A percentile compares a stretch with the other conserved stretches of the same genome.
These are phyloP conservation scores for Trypanosoma lewisi DNA, from an alignment of 208 protist genomes.

Conservation along the genomic window DNA sequence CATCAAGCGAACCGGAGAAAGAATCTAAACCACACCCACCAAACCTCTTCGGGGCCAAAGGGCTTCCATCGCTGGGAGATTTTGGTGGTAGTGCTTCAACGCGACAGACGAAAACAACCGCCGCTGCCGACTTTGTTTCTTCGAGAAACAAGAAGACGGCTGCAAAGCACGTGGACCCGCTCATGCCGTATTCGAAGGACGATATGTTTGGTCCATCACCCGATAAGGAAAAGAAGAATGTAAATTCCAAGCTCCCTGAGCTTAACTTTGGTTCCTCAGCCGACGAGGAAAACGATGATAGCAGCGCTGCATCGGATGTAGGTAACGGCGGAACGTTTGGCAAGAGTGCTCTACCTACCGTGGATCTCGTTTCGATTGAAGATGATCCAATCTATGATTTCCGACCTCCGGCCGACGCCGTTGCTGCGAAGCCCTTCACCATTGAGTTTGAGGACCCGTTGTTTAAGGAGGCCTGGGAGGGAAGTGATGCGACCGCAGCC, in stretches of 20 bases:
- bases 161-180: slow-evolving; percentile 2
- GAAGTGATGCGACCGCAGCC: too few species aligned
- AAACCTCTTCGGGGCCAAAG: too few species aligned
- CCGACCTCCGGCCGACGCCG: neutral
- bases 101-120: too few species aligned
- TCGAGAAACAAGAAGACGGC: neutral
- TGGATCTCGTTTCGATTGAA: slow-evolving; percentile 11
- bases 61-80: too few species aligned
- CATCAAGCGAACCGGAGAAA: too few species aligned
- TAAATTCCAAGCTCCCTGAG: slow-evolving; percentile 33
- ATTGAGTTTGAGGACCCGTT: slow-evolving; percentile 17
- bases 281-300: too few species aligned
- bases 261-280: slow-evolving; percentile 79
- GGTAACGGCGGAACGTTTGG: neutral
- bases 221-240: slow-evolving; percentile 16
- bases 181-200: slow-evolving; percentile 1
- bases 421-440: neutral
- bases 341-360: neutral
- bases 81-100: too few species aligned
- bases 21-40: too few species aligned
- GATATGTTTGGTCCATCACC: slow-evolving; percentile 17
- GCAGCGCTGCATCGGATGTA: slow-evolving; percentile 20
- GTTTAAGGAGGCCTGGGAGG: neutral
- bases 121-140: too few species aligned
- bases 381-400: slow-evolving; percentile 21